Percentiles rank a stretch among this genome's conserved stretches.
These are phyloP conservation scores for Penicillium ochrochloron DNA, from an alignment of 495 filamentous ascomycete species.

Conservation along the genomic window DNA sequence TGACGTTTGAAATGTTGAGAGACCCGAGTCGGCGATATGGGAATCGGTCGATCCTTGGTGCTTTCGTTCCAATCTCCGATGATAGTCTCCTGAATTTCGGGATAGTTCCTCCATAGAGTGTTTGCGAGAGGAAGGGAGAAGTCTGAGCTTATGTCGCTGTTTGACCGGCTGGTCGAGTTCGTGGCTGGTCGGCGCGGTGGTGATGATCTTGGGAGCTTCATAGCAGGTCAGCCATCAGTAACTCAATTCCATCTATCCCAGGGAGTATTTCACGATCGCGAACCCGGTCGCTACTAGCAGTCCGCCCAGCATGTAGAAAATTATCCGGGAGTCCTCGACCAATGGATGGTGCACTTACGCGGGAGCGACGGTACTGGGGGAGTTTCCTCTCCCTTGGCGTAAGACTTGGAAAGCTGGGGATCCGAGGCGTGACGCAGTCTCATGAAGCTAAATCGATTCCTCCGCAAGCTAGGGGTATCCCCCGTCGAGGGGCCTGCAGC, in stretches of 20 bases:
- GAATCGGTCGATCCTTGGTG: slow-evolving; percentile 41
- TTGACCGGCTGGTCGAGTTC: slow-evolving; percentile 54
- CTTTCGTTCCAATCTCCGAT: slow-evolving; percentile 25
- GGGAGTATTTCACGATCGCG: not conserved
- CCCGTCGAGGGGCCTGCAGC: slow-evolving; percentile 24
- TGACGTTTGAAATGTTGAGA: slow-evolving; percentile 50
- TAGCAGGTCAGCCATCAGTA: slow-evolving; percentile 5
- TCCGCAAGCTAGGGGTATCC: slow-evolving; percentile 38
- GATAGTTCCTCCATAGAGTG: slow-evolving; percentile 42
- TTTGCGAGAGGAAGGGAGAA: slow-evolving; percentile 39
- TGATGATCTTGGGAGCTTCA: slow-evolving; percentile 88
- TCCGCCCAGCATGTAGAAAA: not conserved
- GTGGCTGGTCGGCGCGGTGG: slow-evolving; percentile 83
- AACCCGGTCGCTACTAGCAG: not conserved
- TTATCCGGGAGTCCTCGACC: not conserved
- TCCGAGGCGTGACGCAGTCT: slow-evolving; percentile 93
- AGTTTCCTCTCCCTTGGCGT: slow-evolving; percentile 64
- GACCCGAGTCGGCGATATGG: slow-evolving; percentile 43
- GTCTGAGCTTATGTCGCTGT: slow-evolving; percentile 48
- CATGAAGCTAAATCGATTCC: slow-evolving; percentile 83
- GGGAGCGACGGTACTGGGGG: slow-evolving; percentile 79
- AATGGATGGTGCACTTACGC: slow-evolving; percentile 55
- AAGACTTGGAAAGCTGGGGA: slow-evolving; percentile 84
- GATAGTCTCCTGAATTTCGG: slow-evolving; percentile 20
- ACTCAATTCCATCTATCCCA: not conserved